Evolutionary conservation across 768 basidiomycete species (phyloP), one percentile per base, ranked within the genome.

Genomic region (Suillus clintonianus): DNA sequence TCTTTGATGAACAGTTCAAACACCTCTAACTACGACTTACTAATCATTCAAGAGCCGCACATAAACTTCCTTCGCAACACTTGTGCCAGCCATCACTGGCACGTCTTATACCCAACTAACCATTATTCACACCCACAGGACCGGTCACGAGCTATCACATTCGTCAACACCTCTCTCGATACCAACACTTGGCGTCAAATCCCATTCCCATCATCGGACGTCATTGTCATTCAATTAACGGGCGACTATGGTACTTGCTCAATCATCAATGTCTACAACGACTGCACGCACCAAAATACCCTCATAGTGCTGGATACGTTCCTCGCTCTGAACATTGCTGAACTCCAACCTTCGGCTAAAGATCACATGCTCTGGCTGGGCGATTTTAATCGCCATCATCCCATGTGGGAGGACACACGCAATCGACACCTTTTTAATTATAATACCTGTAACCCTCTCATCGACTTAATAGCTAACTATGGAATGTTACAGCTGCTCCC

Each of bases 361-460:
- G 56, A 63, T 14, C 69, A 72, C 57, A 34, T 72, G 14, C 41
- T 80, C 5, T 76, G 72, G 75, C 50, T 69, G 0, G 79, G 78
- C 0, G 75, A 81, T 68, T 80, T 81, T 72, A 81, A 81, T 66
- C 58, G 74, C 3, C 80, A 81, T 60, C 78, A 80, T 66, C 74
- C 76, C 0, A 42, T 73, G n/a, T n/a, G n/a, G n/a, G n/a, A n/a
- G n/a, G n/a, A n/a, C n/a, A n/a, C n/a, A n/a, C n/a, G n/a, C n/a
- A 79, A 81, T 63, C 3, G 27, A 0, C 71, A 74, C 15, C 30
- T 55, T 1, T 55, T 55, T 24, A 37, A 37, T 5, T 32, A 32
- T 1, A 8, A 10, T 3, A 61, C 48, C 0, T 73, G 76, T 0
- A 63, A 77, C 5, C 55, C 41, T 0, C 69, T 83, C 0, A 68